Base-by-base conservation (phyloP, 441 rosid genomes). In the Brassica balearica region DNA sequence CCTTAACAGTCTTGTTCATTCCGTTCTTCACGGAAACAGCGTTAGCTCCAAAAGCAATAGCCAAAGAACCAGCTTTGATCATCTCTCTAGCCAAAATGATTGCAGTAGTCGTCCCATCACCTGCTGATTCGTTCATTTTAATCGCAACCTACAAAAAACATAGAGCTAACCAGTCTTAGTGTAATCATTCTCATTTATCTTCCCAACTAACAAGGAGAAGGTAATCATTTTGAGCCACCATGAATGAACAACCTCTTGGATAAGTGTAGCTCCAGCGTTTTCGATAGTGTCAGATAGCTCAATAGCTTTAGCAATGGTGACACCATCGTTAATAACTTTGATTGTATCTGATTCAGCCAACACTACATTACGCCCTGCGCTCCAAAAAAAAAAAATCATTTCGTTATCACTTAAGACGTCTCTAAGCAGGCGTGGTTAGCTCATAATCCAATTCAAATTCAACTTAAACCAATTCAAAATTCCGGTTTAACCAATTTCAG, bases 21-120 rank as follows among this genome's bases (percentile, higher is more conserved):
- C 98, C 99, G 60, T 83, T 89, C 85, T 84, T 90, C 64, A 93
- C 69, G 43, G 94, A 82, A 86, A 95, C 80, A 41, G 98, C 96
- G 75, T 91, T 91, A 81, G 98, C 97, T 70, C 97, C 97, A 80
- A 89, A 90, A 71, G 92, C 77, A 78, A 95, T 90, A 1, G 93
- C 91, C 80, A 93, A 66, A 77, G 91, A 65, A 27, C 98, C 99
- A 41, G 84, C 84, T 72, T 86, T 92, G 83, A 93, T 87, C 92
- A 93, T 89, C 66, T 80, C 92, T 78, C 94, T 88, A 70, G 99
- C 97, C 86, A 93, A 87, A 78, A 95, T 83, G 43, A 93, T 87
- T 1, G 98, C 99, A 58, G 96, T 93, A 2, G 98, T 88, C 0
- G 97, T 95, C 68, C 98, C 98, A 84, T 93, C 99, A 70, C 99